Base-by-base conservation (phyloP, 805 yeast species). In the Candida yuanshanica region DNA sequence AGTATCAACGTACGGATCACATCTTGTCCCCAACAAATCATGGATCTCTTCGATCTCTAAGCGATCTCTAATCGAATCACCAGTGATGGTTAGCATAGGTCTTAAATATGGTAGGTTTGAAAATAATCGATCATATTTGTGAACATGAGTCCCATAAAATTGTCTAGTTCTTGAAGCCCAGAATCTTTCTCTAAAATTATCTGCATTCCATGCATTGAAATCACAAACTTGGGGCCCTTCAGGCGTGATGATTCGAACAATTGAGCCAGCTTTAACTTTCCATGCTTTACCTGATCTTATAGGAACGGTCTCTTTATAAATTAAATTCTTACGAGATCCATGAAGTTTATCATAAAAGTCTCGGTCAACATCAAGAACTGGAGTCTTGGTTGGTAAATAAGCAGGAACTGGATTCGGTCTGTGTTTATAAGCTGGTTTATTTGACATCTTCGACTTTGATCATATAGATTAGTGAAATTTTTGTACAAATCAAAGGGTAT, bases 181-280 rank as follows among this genome's bases (percentile, higher is more conserved):
- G 52, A 80, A 68, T 47, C 80, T 62, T 52, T 80, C 85, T 51
- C 82, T 63, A 20, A 80, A 83, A 52, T 79, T 77, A 47, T 75
- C 68, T 37, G 64, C 64, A 50, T 72, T 74, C 85, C 85, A 80
- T 38, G 77, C 72, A 59, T 80, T 79, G 58, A 79, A 70, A 53
- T 80, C 85, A 52, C 83, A 79, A 16, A 80, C 86, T 56, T 80
- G 86, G 2, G 87, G 82, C 5, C 85, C 85, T 50, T 80, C 79
- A 3, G 83, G 80, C 1, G 83, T 75, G 4, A 77, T 72, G 41
- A 80, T 65, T 31, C 85, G 64, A 44, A 81, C 76, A 23, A 79
- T 70, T 23, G 73, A 66, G 20, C 76, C 79, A 17, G 77, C 77
- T 14, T 81, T 79, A n/a, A 79, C 77, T 45, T 73, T 73, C 65